phyloP scores from a whole-genome alignment of 306 rosid genomes.

The Cucurbita moschata region DNA sequence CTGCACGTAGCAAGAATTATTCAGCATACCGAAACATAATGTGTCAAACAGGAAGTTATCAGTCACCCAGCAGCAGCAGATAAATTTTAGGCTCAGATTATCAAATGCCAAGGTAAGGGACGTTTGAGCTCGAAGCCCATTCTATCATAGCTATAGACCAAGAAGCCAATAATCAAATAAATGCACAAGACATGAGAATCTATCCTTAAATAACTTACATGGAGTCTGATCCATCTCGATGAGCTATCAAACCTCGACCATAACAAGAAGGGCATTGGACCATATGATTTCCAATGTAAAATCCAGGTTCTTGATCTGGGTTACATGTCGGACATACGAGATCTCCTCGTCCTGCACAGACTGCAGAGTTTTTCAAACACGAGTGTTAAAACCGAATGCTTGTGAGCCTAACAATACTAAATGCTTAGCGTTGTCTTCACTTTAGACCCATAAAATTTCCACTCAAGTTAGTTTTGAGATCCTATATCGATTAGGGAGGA shows the following conservation, averaged over 20 bases:
- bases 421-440: background rate
- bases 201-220: slow-evolving; percentile 29
- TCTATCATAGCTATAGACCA: background rate
- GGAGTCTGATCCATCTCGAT: slow-evolving; percentile 88
- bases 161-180: background rate
- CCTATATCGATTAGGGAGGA: no score
- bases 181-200: background rate
- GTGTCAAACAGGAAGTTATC: background rate
- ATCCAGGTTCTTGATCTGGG: slow-evolving; percentile 67
- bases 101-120: background rate
- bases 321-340: slow-evolving; percentile 47
- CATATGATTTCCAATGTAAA: slow-evolving; percentile 68
- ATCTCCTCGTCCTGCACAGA: slow-evolving; percentile 67
- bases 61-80: no score
- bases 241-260: slow-evolving; percentile 96
- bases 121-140: background rate
- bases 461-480: background rate
- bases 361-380: slow-evolving; percentile 29
- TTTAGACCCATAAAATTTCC: background rate
- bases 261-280: slow-evolving; percentile 53
- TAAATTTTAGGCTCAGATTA: no score
- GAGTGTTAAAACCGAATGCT: slow-evolving; percentile 1
- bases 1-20: slow-evolving; percentile 29
- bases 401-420: background rate
- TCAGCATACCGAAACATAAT: background rate